Evolutionary conservation across 1,139 yeast genomes (phyloP), one percentile per base, ranked within the genome.

Genomic region (Zhuliangozyma parablackwelliae): DNA sequence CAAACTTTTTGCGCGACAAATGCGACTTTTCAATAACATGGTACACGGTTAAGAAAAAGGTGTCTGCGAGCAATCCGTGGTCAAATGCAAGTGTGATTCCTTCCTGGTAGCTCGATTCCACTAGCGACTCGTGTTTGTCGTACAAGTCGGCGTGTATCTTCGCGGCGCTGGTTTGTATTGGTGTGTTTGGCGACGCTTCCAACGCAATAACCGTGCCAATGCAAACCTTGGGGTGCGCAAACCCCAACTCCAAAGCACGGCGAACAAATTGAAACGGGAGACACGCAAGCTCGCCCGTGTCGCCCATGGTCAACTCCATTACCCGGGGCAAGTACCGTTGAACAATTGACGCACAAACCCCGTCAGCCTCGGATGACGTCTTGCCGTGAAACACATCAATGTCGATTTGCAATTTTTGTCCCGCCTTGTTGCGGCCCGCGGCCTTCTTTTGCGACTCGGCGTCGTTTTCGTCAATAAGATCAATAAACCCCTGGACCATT

Each of bases 201-300:
- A 88, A 61, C 0, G 92, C 92, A 39, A 87, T 72, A 2, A 85
- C 66, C 0, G 88, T 80, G 0, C 90, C 75, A 10, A 82, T 73
- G 46, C 89, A 78, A 6, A 69, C 50, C 39, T 82, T 75, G 1
- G 95, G 96, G 50, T 83, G 86, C 1, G 83, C 84, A 56, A 77
- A 81, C 0, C 95, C 95, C 35, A 78, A 66, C 26, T 68, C 67
- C 3, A 82, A 69, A 21, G 82, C 72, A 32, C 75, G 55, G 38
- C 70, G 76, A 29, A 86, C 52, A 45, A 81, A 76, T 29, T 69
- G 64, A 7, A 82, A 69, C 1, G 85, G 78, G 3, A 69, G 50
- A 30, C 61, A 53, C 0, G 87, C 73, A 30, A 61, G 59, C 10
- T 43, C 41, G 8, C 69, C 65, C 30, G 75, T 72, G 13, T 71